phyloP scores from a whole-genome alignment of 306 rosid genomes.

The Medicago lupulina region DNA sequence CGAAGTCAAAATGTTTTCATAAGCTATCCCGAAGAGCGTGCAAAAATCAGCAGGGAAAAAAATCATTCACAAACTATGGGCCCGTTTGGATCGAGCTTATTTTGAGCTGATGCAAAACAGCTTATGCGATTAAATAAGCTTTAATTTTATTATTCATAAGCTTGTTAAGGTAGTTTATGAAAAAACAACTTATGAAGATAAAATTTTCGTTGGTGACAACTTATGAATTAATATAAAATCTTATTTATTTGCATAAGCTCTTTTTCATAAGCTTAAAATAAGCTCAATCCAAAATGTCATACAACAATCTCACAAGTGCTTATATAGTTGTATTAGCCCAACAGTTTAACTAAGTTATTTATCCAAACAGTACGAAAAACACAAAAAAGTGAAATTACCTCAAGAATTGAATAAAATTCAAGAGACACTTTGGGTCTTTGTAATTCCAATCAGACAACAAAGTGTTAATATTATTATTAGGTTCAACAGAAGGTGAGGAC shows the following conservation, averaged over 20 bases:
- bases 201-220: too few species aligned
- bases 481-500: constrained; percentile 38
- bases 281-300: neutral
- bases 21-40: neutral
- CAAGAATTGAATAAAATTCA: constrained; percentile 69
- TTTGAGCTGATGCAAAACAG: too few species aligned
- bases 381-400: constrained; percentile 49
- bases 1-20: neutral
- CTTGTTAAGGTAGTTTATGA: too few species aligned
- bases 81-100: too few species aligned
- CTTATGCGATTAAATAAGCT: too few species aligned
- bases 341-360: neutral
- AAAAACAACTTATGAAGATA: too few species aligned
- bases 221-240: too few species aligned
- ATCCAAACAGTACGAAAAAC: neutral
- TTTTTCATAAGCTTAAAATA: too few species aligned
- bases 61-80: neutral
- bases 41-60: neutral
- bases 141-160: too few species aligned
- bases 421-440: constrained; percentile 76
- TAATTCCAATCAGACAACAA: constrained; percentile 68
- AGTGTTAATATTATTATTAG: constrained; percentile 30
- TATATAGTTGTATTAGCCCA: neutral
- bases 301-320: neutral
- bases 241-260: too few species aligned